A percentile compares a stretch with the other conserved stretches of the same genome.
phyloP scores from a whole-genome alignment of 768 basidiomycete species.

The Tricholoma terreum region DNA sequence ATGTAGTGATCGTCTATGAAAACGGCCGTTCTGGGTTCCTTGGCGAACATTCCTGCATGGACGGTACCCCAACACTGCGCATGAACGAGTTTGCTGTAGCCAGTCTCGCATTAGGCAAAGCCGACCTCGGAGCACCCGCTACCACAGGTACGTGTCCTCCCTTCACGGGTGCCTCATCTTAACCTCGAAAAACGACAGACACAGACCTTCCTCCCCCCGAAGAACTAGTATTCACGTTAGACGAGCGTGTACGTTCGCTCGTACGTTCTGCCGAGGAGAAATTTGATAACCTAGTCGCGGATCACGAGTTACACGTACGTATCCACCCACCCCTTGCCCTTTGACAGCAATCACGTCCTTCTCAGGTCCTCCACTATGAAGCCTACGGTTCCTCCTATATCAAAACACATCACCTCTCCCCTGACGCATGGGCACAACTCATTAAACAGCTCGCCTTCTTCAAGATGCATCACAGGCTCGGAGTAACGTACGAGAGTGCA shows the following conservation, averaged over 20 bases:
- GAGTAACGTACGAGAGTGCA: slow-evolving; percentile 87
- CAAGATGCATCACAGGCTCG: slow-evolving; percentile 74
- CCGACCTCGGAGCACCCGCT: slow-evolving; percentile 63
- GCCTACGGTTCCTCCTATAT: slow-evolving; percentile 87
- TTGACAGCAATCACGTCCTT: background rate
- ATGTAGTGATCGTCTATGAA: slow-evolving; percentile 88
- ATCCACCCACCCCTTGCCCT: background rate
- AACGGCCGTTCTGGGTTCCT: slow-evolving; percentile 94
- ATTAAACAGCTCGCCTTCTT: slow-evolving; percentile 96
- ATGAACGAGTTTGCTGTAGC: slow-evolving; percentile 93
- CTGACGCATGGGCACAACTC: slow-evolving; percentile 94
- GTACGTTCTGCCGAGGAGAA: slow-evolving; percentile 58
- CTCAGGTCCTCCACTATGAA: slow-evolving; percentile 74
- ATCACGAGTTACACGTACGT: slow-evolving; percentile 77
- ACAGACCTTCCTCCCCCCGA: slow-evolving; percentile 49
- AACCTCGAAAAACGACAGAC: slow-evolving; percentile 16
- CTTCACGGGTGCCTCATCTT: background rate
- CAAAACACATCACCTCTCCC: slow-evolving; percentile 79
- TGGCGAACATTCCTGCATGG: slow-evolving; percentile 85
- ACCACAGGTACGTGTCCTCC: slow-evolving; percentile 14
- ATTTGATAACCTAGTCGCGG: slow-evolving; percentile 72
- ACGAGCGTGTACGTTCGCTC: slow-evolving; percentile 47
- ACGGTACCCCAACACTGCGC: slow-evolving; percentile 93
- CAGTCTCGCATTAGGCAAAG: slow-evolving; percentile 66
- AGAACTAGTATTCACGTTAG: slow-evolving; percentile 71